Evolutionary conservation across 2,329 filamentous ascomycete genomes (phyloP).

Genomic region (Aureobasidium zeae): DNA sequence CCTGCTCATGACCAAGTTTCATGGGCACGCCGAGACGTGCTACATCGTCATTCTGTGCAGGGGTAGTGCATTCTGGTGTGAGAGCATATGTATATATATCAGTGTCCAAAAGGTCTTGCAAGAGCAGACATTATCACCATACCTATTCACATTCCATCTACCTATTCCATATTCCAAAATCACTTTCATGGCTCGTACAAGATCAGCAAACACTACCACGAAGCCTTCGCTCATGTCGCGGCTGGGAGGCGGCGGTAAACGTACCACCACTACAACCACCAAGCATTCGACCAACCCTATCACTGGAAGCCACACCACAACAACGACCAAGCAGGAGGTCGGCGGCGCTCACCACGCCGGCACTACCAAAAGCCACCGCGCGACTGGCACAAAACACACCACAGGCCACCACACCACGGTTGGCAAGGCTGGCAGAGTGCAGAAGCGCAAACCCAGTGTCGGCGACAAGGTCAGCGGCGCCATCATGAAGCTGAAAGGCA

Average conservation of each 20-base stretch:
- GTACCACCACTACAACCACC: slow-evolving; percentile 34
- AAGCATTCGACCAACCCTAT: slow-evolving; percentile 37
- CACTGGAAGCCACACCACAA: slow-evolving; percentile 32
- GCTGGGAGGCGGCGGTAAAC: slow-evolving; percentile 38
- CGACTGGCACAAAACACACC: slow-evolving; percentile 20
- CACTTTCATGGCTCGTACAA: slow-evolving; percentile 11
- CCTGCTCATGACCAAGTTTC: slow-evolving; percentile 10
- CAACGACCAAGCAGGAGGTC: slow-evolving; percentile 27
- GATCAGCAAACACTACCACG: slow-evolving; percentile 20
- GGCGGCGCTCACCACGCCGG: slow-evolving; percentile 22
- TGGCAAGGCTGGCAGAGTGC: slow-evolving; percentile 28
- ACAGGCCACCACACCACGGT: slow-evolving; percentile 28
- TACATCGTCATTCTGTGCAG: neutral
- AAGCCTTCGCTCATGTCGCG: slow-evolving; percentile 48
- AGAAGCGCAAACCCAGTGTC: slow-evolving; percentile 55
- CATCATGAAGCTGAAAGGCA: slow-evolving; percentile 63
- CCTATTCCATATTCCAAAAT: too few relatives aligned
- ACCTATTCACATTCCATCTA: neutral
- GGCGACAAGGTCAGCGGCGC: slow-evolving; percentile 73
- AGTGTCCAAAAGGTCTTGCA: too few relatives aligned
- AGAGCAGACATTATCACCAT: too few relatives aligned
- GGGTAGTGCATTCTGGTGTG: neutral
- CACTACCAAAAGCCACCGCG: slow-evolving; percentile 20
- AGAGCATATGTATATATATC: slow-evolving; percentile 3
- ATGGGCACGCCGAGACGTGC: neutral